Percentiles rank a stretch among this genome's conserved stretches.
phyloP scores from a whole-genome alignment of 768 basidiomycete genomes.

The Serendipita sp. region DNA sequence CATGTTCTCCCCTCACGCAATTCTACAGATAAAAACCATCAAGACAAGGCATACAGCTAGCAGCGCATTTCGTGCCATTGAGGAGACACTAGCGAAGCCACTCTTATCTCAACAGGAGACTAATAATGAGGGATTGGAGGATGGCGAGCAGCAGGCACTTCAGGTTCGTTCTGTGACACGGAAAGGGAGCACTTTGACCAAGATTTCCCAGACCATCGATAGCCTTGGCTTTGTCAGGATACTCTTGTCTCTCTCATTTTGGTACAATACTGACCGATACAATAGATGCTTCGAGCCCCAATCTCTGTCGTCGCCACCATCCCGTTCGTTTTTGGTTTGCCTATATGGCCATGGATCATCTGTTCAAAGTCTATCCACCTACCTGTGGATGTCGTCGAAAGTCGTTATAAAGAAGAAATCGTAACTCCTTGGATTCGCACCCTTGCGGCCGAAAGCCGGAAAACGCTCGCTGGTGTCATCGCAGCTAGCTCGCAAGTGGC shows the following conservation, averaged over 20 bases:
- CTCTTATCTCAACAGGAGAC: neutral
- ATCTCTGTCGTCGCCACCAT: neutral
- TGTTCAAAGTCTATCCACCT: neutral
- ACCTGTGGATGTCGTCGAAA: neutral
- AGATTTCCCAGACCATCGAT: neutral
- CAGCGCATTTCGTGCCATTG: neutral
- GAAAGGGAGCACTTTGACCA: neutral
- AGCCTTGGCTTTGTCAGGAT: neutral
- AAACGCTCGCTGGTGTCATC: neutral
- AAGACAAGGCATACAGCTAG: neutral
- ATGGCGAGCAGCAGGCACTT: neutral
- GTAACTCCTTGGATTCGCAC: neutral
- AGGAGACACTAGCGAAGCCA: neutral
- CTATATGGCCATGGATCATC: slow-evolving; percentile 2
- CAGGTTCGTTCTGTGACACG: neutral
- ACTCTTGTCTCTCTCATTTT: neutral
- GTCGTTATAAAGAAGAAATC: neutral
- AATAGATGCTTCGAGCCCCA: neutral
- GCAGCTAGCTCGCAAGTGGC: neutral
- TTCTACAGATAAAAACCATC: slow-evolving; percentile 1
- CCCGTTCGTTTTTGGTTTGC: slow-evolving; percentile 5
- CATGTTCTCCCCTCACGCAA: neutral
- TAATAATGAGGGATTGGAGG: neutral
- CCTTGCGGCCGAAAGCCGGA: neutral
- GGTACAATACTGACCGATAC: neutral